phyloP scores from a whole-genome alignment of 2,329 filamentous ascomycete genomes.

The Claviceps pazoutovae region DNA sequence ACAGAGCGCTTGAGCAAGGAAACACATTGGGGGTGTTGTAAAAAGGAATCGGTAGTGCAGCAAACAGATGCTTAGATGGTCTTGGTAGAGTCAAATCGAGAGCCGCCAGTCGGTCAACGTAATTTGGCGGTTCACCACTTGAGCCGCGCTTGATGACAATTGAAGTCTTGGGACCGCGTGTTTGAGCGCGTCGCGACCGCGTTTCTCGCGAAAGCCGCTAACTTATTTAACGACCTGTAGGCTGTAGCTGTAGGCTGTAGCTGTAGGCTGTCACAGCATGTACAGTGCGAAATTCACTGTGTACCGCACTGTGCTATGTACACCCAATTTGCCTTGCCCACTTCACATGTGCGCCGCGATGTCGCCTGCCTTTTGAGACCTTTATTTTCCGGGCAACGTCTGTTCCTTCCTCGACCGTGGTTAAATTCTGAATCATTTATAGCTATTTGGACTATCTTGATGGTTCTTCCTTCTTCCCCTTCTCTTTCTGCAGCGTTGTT shows the following conservation, averaged over 20 bases:
- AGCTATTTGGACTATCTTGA: not conserved
- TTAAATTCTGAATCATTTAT: not conserved
- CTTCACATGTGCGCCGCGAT: not conserved
- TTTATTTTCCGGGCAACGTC: not conserved
- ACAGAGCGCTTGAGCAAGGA: not conserved
- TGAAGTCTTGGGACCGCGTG: constrained; percentile 2
- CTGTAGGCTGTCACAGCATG: too few relatives aligned
- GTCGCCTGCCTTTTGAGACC: not conserved
- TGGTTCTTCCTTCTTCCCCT: not conserved
- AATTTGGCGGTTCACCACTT: not conserved
- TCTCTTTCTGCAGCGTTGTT: not conserved
- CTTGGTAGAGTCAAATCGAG: not conserved
- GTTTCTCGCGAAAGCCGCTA: not conserved
- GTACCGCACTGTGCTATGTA: too few relatives aligned
- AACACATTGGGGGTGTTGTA: not conserved
- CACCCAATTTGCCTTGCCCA: not conserved
- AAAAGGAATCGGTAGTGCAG: not conserved
- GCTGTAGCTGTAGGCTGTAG: too few relatives aligned
- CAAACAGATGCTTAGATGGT: not conserved
- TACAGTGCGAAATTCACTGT: too few relatives aligned
- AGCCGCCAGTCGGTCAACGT: not conserved
- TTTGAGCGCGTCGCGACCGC: constrained; percentile 2
- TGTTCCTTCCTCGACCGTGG: constrained; percentile 3
- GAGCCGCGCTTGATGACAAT: not conserved
- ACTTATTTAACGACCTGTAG: too few relatives aligned